A percentile compares a stretch with the other conserved stretches of the same genome.
These are phyloP conservation scores for Drechslerella dactyloides DNA, from an alignment of 2,329 filamentous ascomycete species.

Conservation along the genomic window DNA sequence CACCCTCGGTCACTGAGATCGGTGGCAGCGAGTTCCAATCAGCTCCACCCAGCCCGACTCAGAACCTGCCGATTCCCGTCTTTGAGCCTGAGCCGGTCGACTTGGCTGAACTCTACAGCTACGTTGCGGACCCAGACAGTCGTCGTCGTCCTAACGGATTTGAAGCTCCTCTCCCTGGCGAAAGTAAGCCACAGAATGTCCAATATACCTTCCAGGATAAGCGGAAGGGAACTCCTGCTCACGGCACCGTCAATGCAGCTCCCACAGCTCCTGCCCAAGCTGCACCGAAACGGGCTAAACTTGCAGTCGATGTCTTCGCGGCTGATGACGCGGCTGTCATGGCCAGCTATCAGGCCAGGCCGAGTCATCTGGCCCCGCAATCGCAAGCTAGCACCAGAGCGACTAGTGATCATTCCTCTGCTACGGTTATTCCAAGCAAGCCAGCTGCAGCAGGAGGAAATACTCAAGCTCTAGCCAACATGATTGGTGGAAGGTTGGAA, in stretches of 20 bases:
- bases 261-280: neutral
- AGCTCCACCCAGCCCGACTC: neutral
- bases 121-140: too few species aligned
- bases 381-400: neutral
- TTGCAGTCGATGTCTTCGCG: neutral
- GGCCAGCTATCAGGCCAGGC: neutral
- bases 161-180: too few species aligned
- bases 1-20: neutral
- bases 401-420: constrained; percentile 16
- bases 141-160: too few species aligned
- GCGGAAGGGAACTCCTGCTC: neutral
- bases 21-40: constrained; percentile 6
- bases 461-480: neutral
- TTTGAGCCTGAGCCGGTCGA: neutral
- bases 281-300: neutral
- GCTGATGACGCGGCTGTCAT: constrained; percentile 13
- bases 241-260: neutral
- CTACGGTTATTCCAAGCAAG: constrained; percentile 1
- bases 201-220: neutral
- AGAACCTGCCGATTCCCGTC: neutral
- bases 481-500: neutral
- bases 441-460: neutral
- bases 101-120: constrained; percentile 16
- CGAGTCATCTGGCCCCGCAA: neutral
- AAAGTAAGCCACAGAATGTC: too few species aligned